Evolutionary conservation across 441 rosid genomes (phyloP).

Genomic region (Capsella rubella): DNA sequence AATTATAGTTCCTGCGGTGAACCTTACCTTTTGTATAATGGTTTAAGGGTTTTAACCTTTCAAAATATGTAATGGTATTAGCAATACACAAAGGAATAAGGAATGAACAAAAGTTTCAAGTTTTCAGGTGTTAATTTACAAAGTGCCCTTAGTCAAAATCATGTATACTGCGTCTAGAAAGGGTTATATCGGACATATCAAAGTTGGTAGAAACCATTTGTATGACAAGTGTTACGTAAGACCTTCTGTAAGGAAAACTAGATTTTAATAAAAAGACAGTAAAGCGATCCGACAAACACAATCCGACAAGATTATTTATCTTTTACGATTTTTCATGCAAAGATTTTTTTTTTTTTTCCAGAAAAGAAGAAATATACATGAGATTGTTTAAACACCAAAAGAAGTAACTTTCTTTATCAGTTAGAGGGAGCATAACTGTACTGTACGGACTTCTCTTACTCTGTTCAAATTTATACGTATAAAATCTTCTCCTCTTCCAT

Average conservation of each 20-base stretch:
- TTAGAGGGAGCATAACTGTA: conserved; percentile 37
- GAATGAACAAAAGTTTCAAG: conserved; percentile 12
- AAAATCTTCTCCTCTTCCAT: background rate
- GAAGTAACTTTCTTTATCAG: conserved; percentile 43
- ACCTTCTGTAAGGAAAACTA: conserved; percentile 1
- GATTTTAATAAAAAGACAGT: background rate
- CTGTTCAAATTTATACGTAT: conserved; percentile 3
- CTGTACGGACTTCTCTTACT: conserved; percentile 43
- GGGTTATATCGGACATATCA: conserved; percentile 17
- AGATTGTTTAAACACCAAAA: conserved; percentile 41
- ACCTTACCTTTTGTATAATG: background rate
- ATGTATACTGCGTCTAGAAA: background rate
- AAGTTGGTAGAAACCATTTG: conserved; percentile 3
- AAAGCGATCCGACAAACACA: conserved; percentile 48
- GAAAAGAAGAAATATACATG: conserved; percentile 24
- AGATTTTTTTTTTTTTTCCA: conserved; percentile 1
- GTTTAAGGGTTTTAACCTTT: background rate
- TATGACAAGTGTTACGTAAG: conserved; percentile 34
- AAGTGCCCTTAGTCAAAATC: conserved; percentile 11
- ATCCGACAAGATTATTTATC: conserved; percentile 46
- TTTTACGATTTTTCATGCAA: conserved; percentile 40
- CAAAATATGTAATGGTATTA: background rate
- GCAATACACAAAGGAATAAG: background rate
- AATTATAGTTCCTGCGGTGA: background rate
- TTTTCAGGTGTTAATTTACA: background rate